Evolutionary conservation across 108 stramenopile genomes (phyloP), one percentile per base, ranked within the genome.

Genomic region (Cyclotella sp.): DNA sequence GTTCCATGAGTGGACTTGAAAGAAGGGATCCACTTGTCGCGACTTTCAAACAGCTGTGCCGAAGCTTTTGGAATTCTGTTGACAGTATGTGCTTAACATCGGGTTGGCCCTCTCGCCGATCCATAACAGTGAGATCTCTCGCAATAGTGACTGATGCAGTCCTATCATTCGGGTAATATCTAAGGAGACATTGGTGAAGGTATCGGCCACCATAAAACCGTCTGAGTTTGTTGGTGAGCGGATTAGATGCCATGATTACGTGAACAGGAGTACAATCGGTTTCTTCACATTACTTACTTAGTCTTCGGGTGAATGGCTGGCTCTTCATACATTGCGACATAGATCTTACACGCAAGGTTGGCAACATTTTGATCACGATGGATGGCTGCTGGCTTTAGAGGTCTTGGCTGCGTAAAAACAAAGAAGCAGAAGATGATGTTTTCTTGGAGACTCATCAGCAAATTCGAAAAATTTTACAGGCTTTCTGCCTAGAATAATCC

Each of bases 301-400:
- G 84, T 77, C 39, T 64, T 76, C 0, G 73, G 77, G 46, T 85
- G 65, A n/a, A 83, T 63, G 21, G 85, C 88, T 16, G 89, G 91
- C 51, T 93, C 91, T 83, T 95, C 94, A 57, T 89, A 95, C 54
- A 89, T 87, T 21, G 90, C 90, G 3, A 87, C 76, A 84, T 91
- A 95, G 67, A 90, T 86, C 55, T 90, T 90, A 72, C 87, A 93
- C 47, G 88, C 87, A 46, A 88, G 67, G 42, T 86, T 88, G 14
- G 89, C 87, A 69, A 84, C 88, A 39, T 88, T 72, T 63, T 89
- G 84, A 60, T 95, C 91, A 53, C 89, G 75, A 70, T 95, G 90
- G 29, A 95, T 85, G 28, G 88, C 86, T 8, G 87, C 85, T 28
- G 91, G 85, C 54, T 88, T 89, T 26, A 95, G 75, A n/a, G 80